A percentile compares a stretch with the other conserved stretches of the same genome.
Evolutionary conservation across 257 asterid species (phyloP).

Genomic region (Linaria vulgaris): DNA sequence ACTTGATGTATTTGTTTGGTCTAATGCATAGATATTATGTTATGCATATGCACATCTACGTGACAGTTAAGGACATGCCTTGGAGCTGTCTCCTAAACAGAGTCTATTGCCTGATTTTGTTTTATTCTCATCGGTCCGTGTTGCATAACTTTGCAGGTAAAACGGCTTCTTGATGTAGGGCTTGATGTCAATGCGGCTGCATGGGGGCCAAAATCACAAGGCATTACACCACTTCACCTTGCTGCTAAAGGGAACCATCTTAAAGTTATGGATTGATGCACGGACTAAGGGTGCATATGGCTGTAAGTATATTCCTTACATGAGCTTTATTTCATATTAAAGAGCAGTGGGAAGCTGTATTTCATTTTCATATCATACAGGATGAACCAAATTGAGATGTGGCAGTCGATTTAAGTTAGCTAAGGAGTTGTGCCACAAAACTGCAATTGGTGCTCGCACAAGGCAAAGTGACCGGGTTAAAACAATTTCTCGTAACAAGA

Average conservation of each 20-base stretch:
- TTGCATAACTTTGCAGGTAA: conserved; percentile 50
- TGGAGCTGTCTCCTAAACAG: background rate
- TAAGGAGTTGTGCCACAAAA: too few relatives aligned
- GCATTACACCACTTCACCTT: conserved; percentile 95
- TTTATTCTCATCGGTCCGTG: background rate
- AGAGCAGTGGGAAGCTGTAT: too few relatives aligned
- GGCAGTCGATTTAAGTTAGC: too few relatives aligned
- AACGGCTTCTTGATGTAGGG: conserved; percentile 82
- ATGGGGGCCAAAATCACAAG: conserved; percentile 86
- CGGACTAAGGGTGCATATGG: conserved; percentile 97
- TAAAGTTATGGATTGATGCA: conserved; percentile 94
- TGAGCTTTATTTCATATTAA: background rate
- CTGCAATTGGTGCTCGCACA: too few relatives aligned
- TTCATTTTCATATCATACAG: too few relatives aligned
- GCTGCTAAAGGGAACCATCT: conserved; percentile 97
- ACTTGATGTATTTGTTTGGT: too few relatives aligned
- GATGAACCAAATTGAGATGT: too few relatives aligned
- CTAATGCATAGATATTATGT: too few relatives aligned
- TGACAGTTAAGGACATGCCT: background rate
- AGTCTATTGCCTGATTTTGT: background rate
- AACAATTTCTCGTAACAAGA: too few relatives aligned
- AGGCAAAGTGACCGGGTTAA: too few relatives aligned
- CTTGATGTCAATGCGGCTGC: conserved; percentile 87
- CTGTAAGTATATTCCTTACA: conserved; percentile 48
- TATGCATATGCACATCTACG: too few relatives aligned